A percentile compares a stretch with the other conserved stretches of the same genome.
Conservation (phyloP, 495 filamentous ascomycete species). For the Xylaria intraflava region DNA sequence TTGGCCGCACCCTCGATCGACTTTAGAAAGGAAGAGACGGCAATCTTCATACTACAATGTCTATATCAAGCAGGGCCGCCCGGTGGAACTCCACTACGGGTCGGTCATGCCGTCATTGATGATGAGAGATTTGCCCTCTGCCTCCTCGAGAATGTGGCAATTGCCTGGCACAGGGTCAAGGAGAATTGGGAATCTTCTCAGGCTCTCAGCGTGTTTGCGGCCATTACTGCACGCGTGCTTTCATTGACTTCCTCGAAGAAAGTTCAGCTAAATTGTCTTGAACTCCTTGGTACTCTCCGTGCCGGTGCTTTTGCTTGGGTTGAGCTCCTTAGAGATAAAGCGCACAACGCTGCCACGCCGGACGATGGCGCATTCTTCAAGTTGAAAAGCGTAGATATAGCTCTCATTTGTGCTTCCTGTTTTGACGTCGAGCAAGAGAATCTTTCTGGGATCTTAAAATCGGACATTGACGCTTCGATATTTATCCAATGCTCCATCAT, state of each 20-base stretch:
- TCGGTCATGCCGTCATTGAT: slow-evolving; percentile 13
- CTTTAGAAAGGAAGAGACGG: slow-evolving; percentile 40
- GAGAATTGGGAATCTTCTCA: slow-evolving; percentile 46
- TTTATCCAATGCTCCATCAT: slow-evolving; percentile 36
- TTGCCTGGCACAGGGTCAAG: slow-evolving; percentile 26
- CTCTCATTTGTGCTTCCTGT: slow-evolving; percentile 33
- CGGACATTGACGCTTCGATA: slow-evolving; percentile 19
- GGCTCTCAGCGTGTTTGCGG: slow-evolving; percentile 33
- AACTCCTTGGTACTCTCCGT: slow-evolving; percentile 22
- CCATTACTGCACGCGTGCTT: slow-evolving; percentile 30
- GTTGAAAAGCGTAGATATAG: slow-evolving; percentile 25
- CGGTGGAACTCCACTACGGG: slow-evolving; percentile 2
- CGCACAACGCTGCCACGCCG: slow-evolving; percentile 14
- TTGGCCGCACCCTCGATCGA: slow-evolving; percentile 41
- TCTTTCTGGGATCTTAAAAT: slow-evolving; percentile 21
- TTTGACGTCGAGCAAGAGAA: slow-evolving; percentile 30
- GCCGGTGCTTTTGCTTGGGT: slow-evolving; percentile 27
- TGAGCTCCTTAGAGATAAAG: slow-evolving; percentile 18
- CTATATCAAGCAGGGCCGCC: slow-evolving; percentile 43
- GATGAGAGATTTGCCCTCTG: slow-evolving; percentile 9
- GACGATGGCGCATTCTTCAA: slow-evolving; percentile 18
- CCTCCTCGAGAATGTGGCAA: slow-evolving; percentile 17
- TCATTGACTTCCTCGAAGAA: slow-evolving; percentile 21
- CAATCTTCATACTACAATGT: slow-evolving; percentile 43
- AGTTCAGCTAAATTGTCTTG: slow-evolving; percentile 8